These are phyloP conservation scores for Zychaea mexicana DNA, from an alignment of 371 early-diverging fungal genomes.

Conservation along the genomic window DNA sequence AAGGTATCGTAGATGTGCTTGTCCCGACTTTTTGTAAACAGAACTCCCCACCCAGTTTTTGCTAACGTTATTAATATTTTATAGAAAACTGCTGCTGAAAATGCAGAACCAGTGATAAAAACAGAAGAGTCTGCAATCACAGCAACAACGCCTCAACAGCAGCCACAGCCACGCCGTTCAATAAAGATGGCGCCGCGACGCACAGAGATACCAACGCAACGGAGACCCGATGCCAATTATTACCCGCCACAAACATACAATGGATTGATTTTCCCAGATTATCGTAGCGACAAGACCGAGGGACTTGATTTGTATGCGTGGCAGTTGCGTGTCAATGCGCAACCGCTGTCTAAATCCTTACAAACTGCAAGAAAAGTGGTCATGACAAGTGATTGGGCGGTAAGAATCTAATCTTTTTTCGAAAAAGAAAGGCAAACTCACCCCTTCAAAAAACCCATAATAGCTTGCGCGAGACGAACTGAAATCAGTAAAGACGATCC, in stretches of 20 bases:
- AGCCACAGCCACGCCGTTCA: not conserved
- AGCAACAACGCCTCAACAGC: not conserved
- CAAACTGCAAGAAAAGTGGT: constrained; percentile 76
- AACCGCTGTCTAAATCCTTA: constrained; percentile 71
- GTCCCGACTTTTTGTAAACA: too few species aligned
- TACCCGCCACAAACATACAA: constrained; percentile 47
- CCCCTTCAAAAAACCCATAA: not conserved
- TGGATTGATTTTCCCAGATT: constrained; percentile 37
- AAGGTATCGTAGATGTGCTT: too few species aligned
- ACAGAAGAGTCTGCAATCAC: not conserved
- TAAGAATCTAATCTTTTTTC: constrained; percentile 16
- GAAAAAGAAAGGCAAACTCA: not conserved
- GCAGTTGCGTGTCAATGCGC: constrained; percentile 70
- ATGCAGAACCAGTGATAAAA: not conserved
- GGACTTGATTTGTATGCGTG: constrained; percentile 71
- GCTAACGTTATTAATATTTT: too few species aligned
- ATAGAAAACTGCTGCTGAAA: too few species aligned
- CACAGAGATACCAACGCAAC: constrained; percentile 31
- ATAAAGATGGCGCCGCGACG: constrained; percentile 13
- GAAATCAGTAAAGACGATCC: constrained; percentile 71
- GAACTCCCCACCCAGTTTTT: too few species aligned
- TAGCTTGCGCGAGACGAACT: constrained; percentile 85
- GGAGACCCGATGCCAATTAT: constrained; percentile 28
- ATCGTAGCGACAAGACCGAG: constrained; percentile 33
- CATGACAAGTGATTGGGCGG: constrained; percentile 84